A percentile compares a stretch with the other conserved stretches of the same genome.
Evolutionary conservation across 2,329 filamentous ascomycete species (phyloP).

Genomic region (Arthrinium phaeospermum): DNA sequence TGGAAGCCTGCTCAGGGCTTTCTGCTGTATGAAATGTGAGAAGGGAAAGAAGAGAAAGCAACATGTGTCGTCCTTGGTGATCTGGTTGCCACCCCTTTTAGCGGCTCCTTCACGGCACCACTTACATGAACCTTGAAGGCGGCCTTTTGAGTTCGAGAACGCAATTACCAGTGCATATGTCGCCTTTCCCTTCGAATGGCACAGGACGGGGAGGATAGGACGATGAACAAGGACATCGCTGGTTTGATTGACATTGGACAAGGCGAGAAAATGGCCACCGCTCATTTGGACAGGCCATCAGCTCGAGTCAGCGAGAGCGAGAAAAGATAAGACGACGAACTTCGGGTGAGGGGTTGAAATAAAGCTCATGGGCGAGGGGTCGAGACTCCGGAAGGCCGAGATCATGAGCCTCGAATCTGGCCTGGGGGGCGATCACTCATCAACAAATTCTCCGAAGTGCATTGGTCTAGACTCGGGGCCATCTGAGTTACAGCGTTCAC

Average conservation of each 20-base stretch:
- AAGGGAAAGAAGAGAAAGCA: neutral
- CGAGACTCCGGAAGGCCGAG: neutral
- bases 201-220: neutral
- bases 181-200: neutral
- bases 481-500: slow-evolving; percentile 8
- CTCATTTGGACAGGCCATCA: neutral
- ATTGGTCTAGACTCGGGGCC: neutral
- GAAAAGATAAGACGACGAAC: neutral
- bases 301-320: neutral
- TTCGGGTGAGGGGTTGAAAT: neutral
- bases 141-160: neutral
- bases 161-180: neutral
- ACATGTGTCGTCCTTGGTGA: neutral
- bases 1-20: neutral
- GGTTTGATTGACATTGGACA: neutral
- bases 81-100: neutral
- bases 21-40: neutral
- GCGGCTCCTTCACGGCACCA: neutral
- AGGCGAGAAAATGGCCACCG: neutral
- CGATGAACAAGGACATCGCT: no score
- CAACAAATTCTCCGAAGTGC: neutral
- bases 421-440: neutral
- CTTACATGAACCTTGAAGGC: neutral
- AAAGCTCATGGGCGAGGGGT: neutral
- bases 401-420: neutral